Conservation (phyloP, 2,329 filamentous ascomycete genomes). For the Ciborinia camelliae region DNA sequence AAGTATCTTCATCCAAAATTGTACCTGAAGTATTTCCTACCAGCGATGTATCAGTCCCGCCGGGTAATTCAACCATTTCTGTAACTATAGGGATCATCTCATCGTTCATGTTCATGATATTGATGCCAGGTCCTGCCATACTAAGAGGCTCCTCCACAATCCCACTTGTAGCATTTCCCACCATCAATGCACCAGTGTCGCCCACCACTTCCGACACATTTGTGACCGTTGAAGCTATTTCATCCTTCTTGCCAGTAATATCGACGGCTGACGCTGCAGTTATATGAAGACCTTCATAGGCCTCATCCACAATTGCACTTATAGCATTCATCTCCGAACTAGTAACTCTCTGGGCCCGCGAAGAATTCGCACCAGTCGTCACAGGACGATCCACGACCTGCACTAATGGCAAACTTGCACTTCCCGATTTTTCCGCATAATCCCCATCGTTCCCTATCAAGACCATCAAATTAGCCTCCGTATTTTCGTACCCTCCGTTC, state of each 20-base stretch:
- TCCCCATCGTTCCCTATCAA: neutral
- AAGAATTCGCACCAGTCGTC: no score
- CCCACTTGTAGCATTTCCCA: neutral
- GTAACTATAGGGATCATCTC: neutral
- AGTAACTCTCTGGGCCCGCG: neutral
- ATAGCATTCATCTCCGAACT: neutral
- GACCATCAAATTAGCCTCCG: neutral
- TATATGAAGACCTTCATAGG: neutral
- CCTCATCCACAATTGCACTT: conserved; percentile 8
- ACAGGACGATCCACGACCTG: neutral
- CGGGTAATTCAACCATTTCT: neutral
- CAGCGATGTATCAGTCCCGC: neutral
- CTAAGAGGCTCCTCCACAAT: neutral
- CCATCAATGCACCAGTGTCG: neutral
- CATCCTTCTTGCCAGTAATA: neutral
- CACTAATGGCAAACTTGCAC: neutral
- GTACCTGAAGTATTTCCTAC: neutral
- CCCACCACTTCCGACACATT: neutral
- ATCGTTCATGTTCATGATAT: neutral
- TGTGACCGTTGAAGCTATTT: neutral
- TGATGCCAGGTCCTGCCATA: neutral
- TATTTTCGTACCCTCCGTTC: neutral
- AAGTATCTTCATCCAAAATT: neutral
- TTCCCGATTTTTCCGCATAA: neutral
- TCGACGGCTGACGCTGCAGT: neutral